These are phyloP conservation scores for Baorangia bicolor DNA, from an alignment of 768 basidiomycete genomes.

Conservation along the genomic window DNA sequence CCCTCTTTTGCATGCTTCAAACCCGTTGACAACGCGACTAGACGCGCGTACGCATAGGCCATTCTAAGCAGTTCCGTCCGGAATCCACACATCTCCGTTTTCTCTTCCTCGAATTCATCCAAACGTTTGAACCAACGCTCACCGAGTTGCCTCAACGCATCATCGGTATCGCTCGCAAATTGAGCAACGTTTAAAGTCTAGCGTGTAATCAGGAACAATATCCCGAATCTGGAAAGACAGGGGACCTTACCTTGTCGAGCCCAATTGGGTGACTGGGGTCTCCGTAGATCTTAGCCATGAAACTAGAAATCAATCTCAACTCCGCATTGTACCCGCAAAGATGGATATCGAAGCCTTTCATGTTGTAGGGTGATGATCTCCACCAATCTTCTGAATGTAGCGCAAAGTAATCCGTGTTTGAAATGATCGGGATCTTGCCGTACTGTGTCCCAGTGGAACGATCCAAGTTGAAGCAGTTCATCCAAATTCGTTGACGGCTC, in stretches of 20 bases:
- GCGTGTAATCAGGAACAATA: neutral
- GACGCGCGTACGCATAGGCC: slow-evolving; percentile 66
- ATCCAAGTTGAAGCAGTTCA: slow-evolving; percentile 89
- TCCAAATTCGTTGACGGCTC: slow-evolving; percentile 87
- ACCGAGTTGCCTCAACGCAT: slow-evolving; percentile 57
- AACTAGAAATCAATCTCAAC: slow-evolving; percentile 60
- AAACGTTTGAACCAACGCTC: slow-evolving; percentile 55
- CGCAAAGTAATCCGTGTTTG: slow-evolving; percentile 73
- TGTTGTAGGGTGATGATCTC: slow-evolving; percentile 62
- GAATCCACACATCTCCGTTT: slow-evolving; percentile 53
- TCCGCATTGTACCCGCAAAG: slow-evolving; percentile 76
- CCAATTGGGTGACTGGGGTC: slow-evolving; percentile 74
- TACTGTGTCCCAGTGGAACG: slow-evolving; percentile 86
- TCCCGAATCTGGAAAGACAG: neutral
- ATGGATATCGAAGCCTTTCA: slow-evolving; percentile 78
- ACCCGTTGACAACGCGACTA: slow-evolving; percentile 69
- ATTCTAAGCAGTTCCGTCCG: slow-evolving; percentile 60
- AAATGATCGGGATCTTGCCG: slow-evolving; percentile 82
- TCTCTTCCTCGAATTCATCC: slow-evolving; percentile 51
- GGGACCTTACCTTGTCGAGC: slow-evolving; percentile 58
- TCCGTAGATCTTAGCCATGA: slow-evolving; percentile 65
- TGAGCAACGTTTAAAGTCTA: slow-evolving; percentile 64
- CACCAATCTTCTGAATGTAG: slow-evolving; percentile 71
- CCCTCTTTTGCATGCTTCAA: slow-evolving; percentile 71
- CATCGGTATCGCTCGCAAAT: slow-evolving; percentile 66